Percentiles rank a stretch among this genome's conserved stretches.
Conservation (phyloP, 495 filamentous ascomycete species). For the Daldinia caldariorum region DNA sequence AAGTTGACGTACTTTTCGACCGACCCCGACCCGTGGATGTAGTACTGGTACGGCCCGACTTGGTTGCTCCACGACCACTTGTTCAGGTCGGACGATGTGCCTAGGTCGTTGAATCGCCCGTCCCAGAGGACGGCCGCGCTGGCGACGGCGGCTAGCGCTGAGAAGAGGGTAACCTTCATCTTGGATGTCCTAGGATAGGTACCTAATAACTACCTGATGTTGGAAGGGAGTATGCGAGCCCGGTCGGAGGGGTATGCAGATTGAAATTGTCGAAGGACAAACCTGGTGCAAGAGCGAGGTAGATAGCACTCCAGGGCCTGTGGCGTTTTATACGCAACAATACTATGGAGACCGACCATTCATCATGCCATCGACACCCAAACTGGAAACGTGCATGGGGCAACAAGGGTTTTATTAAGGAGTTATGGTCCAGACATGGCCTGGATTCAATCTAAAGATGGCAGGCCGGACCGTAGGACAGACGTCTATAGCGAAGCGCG, state of each 20-base stretch:
- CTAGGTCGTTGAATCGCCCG: constrained; percentile 68
- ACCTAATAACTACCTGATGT: constrained; percentile 1
- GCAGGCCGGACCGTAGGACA: constrained; percentile 36
- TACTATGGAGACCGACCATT: neutral
- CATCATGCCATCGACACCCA: constrained; percentile 18
- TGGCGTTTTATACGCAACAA: constrained; percentile 20
- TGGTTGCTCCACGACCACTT: constrained; percentile 73
- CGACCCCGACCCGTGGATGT: constrained; percentile 69
- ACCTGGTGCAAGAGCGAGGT: neutral
- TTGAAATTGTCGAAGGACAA: neutral
- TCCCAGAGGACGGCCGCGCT: constrained; percentile 65
- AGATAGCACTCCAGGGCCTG: neutral
- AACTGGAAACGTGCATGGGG: constrained; percentile 19
- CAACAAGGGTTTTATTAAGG: constrained; percentile 13
- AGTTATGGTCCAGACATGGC: constrained; percentile 17
- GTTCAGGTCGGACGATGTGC: constrained; percentile 59
- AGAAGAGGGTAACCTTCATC: constrained; percentile 44
- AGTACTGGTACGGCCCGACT: constrained; percentile 76
- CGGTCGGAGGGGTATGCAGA: neutral
- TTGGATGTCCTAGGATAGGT: constrained; percentile 4
- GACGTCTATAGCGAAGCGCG: constrained; percentile 29
- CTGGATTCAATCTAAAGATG: constrained; percentile 39
- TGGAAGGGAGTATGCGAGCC: neutral
- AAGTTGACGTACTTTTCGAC: constrained; percentile 69
- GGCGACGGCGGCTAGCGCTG: constrained; percentile 34